These are phyloP conservation scores for Fusarium humuli DNA, from an alignment of 2,329 filamentous ascomycete species.

Conservation along the genomic window DNA sequence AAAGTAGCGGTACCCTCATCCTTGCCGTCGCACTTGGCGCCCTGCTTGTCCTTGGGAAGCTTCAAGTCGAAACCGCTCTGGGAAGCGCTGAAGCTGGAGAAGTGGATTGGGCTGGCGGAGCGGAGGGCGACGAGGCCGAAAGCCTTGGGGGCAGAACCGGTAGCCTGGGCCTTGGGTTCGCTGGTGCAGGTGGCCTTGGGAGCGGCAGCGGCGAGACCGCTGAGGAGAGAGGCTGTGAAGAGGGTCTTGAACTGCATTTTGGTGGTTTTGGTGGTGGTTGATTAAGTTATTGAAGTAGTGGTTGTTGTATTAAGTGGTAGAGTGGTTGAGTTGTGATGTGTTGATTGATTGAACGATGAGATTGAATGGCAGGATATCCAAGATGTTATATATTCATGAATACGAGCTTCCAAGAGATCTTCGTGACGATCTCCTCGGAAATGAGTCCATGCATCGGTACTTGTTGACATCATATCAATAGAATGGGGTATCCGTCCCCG, in stretches of 20 bases:
- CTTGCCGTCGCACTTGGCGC: conserved; percentile 61
- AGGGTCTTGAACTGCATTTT: conserved; percentile 46
- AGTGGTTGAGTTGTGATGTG: too few relatives aligned
- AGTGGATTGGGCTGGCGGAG: conserved; percentile 63
- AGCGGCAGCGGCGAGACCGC: conserved; percentile 29
- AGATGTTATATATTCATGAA: conserved; percentile 22
- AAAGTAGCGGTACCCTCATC: conserved; percentile 61
- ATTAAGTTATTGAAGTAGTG: neutral
- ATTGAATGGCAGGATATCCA: neutral
- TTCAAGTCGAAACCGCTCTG: conserved; percentile 58
- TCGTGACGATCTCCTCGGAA: conserved; percentile 30
- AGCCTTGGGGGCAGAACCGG: neutral
- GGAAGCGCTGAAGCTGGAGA: conserved; percentile 58
- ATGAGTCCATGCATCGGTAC: conserved; percentile 13
- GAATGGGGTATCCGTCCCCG: neutral
- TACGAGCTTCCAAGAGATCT: conserved; percentile 29
- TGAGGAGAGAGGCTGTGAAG: conserved; percentile 29
- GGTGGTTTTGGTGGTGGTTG: neutral
- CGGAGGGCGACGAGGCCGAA: conserved; percentile 64
- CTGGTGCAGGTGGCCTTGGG: conserved; percentile 7
- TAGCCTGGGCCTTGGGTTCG: conserved; percentile 20
- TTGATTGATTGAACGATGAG: neutral
- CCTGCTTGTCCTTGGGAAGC: conserved; percentile 52
- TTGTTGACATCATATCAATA: conserved; percentile 37
- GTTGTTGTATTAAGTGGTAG: neutral